A percentile compares a stretch with the other conserved stretches of the same genome.
Evolutionary conservation across 345 rosid species (phyloP).

Genomic region (Garcia nutans): DNA sequence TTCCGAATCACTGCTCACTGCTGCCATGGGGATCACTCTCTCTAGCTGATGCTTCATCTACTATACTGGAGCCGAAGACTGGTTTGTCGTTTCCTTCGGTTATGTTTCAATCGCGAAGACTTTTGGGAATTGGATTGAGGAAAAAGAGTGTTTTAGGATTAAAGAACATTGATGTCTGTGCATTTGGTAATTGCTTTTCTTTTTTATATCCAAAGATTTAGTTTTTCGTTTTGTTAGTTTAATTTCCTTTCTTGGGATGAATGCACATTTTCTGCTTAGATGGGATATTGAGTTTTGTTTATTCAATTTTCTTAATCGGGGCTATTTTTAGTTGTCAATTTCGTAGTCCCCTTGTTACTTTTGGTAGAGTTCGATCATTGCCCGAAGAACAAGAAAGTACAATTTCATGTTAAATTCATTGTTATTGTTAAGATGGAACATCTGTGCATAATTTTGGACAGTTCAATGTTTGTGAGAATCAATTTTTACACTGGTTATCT

Average conservation of each 20-base stretch:
- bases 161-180: constrained; percentile 84
- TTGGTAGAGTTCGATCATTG: not conserved
- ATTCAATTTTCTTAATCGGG: not conserved
- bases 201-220: not conserved
- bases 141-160: constrained; percentile 67
- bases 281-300: not conserved
- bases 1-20: constrained; percentile 31
- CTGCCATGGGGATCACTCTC: constrained; percentile 65
- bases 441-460: not conserved
- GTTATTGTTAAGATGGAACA: not conserved
- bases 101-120: constrained; percentile 48
- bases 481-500: not conserved
- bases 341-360: not conserved
- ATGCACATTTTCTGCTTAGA: not conserved
- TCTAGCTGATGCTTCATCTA: constrained; percentile 53
- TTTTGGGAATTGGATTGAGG: constrained; percentile 79
- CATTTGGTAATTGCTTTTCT: constrained; percentile 49
- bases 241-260: not conserved
- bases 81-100: constrained; percentile 64
- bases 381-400: not conserved
- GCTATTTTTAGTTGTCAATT: not conserved
- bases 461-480: not conserved
- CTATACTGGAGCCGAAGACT: constrained; percentile 58
- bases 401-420: not conserved
- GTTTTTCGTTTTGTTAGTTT: not conserved